A percentile compares a stretch with the other conserved stretches of the same genome.
Evolutionary conservation across 75 land plant species (phyloP).

Genomic region (Picea sitchensis): DNA sequence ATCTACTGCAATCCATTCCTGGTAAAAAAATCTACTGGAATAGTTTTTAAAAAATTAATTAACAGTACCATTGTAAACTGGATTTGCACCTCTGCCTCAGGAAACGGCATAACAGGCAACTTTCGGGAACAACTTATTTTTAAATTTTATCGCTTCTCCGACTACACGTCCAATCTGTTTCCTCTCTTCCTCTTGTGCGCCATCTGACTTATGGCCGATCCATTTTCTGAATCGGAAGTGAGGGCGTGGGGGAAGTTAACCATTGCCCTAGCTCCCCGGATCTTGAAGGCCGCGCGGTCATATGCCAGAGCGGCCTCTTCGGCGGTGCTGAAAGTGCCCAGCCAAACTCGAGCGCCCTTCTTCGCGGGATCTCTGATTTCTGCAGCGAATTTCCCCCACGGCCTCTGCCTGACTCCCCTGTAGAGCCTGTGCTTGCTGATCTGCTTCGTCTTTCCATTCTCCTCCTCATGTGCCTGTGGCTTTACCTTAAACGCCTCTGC

Average conservation of each 20-base stretch:
- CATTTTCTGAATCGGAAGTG: neutral
- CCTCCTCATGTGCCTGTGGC: no score
- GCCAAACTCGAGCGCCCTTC: neutral
- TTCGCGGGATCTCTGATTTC: neutral
- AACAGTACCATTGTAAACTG: no score
- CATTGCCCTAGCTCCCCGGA: neutral
- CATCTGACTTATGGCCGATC: neutral
- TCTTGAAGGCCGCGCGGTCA: slow-evolving; percentile 1
- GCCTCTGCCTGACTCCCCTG: neutral
- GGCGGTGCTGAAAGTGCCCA: neutral
- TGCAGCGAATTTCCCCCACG: neutral
- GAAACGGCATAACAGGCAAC: no score
- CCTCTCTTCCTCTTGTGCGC: neutral
- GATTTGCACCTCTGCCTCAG: no score
- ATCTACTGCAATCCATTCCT: no score
- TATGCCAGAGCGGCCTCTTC: slow-evolving; percentile 1
- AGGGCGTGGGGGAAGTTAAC: neutral
- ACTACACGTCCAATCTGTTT: neutral
- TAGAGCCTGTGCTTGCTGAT: neutral
- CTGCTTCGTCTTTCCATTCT: no score
- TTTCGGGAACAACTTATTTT: no score
- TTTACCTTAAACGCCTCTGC: no score
- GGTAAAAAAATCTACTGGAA: no score
- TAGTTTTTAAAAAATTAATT: no score
- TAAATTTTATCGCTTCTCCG: neutral